Percentiles rank a stretch among this genome's conserved stretches.
Evolutionary conservation across 805 yeast genomes (phyloP).

Genomic region (Myxozyma vanderwaltii): DNA sequence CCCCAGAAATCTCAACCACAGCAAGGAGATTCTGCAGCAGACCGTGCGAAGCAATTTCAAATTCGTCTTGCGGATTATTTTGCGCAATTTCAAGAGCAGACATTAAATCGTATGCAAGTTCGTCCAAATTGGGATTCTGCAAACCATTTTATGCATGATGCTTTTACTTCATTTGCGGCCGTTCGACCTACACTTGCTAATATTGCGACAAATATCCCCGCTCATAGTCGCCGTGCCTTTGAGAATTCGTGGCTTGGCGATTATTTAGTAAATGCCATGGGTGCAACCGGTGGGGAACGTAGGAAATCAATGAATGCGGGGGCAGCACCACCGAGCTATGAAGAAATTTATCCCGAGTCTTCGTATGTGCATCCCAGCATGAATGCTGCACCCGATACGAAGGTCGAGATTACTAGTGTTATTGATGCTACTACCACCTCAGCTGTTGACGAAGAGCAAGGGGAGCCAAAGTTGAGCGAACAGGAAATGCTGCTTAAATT

Average conservation of each 20-base stretch:
- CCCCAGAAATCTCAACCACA: neutral
- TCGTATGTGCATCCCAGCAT: conserved; percentile 14
- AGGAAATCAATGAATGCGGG: neutral
- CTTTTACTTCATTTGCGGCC: conserved; percentile 23
- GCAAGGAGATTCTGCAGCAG: conserved; percentile 4
- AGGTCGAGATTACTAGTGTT: neutral
- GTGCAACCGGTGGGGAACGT: neutral
- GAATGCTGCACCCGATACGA: neutral
- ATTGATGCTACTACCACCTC: neutral
- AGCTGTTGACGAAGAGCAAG: conserved; percentile 8
- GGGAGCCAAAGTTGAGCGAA: conserved; percentile 19
- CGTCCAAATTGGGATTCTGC: conserved; percentile 30
- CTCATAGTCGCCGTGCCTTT: conserved; percentile 26
- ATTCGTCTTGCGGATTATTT: conserved; percentile 27
- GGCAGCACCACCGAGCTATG: conserved; percentile 30
- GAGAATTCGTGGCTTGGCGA: conserved; percentile 30
- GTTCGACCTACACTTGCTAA: conserved; percentile 29
- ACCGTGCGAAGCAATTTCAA: conserved; percentile 17
- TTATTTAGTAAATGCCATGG: conserved; percentile 14
- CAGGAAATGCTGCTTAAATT: conserved; percentile 28
- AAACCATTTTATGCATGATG: conserved; percentile 24
- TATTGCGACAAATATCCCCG: conserved; percentile 22
- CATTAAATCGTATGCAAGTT: conserved; percentile 26
- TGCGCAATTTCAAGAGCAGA: conserved; percentile 20
- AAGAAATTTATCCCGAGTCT: conserved; percentile 30